Conservation (phyloP, 2,329 filamentous ascomycete genomes). For the Dactylellina haptotyla region DNA sequence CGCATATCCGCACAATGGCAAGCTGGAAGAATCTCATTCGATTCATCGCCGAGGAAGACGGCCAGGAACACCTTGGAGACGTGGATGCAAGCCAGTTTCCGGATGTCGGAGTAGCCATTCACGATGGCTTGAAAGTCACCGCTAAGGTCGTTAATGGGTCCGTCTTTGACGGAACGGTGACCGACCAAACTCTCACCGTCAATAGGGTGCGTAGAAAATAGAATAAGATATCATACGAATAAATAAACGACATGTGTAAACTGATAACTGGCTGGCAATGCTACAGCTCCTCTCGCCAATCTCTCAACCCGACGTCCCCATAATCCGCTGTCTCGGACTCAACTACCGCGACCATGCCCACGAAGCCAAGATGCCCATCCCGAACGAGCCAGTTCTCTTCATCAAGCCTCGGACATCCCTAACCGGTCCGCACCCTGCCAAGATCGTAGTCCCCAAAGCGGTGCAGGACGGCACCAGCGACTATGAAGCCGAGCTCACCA, state of each 20-base stretch:
- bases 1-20: constrained; percentile 30
- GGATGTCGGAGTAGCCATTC: constrained; percentile 61
- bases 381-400: constrained; percentile 77
- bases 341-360: constrained; percentile 78
- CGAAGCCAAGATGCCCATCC: constrained; percentile 75
- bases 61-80: constrained; percentile 62
- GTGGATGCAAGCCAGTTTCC: constrained; percentile 59
- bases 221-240: neutral
- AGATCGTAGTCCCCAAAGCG: constrained; percentile 72
- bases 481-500: constrained; percentile 82
- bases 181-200: constrained; percentile 58
- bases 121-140: constrained; percentile 60
- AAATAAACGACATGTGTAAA: neutral
- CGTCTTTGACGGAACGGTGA: constrained; percentile 61
- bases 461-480: constrained; percentile 76
- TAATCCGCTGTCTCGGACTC: constrained; percentile 75
- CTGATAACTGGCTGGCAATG: neutral
- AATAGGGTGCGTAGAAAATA: constrained; percentile 55
- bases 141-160: constrained; percentile 60
- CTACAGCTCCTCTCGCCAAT: constrained; percentile 39
- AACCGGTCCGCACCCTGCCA: constrained; percentile 64
- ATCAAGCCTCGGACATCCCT: constrained; percentile 76
- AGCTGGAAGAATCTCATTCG: constrained; percentile 63
- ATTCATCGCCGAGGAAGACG: constrained; percentile 63
- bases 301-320: constrained; percentile 59